Evolutionary conservation across 2,329 filamentous ascomycete species (phyloP).

Genomic region (Amesomyces nigricolor): DNA sequence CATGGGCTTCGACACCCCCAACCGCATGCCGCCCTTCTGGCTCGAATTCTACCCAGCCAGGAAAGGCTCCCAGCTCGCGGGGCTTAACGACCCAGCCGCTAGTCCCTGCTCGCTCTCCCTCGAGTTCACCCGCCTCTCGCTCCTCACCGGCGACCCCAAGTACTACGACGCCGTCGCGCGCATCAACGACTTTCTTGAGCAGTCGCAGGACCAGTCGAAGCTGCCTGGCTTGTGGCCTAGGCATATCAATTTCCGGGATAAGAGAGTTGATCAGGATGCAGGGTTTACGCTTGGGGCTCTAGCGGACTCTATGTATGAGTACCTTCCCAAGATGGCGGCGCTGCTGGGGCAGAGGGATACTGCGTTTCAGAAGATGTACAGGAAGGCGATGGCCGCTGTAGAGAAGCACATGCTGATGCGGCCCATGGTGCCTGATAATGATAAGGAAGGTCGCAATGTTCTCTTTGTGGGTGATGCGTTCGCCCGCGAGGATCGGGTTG

Average conservation of each 20-base stretch:
- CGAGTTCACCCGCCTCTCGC: slow-evolving; percentile 65
- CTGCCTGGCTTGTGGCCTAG: slow-evolving; percentile 74
- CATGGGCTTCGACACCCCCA: slow-evolving; percentile 44
- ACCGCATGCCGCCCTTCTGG: slow-evolving; percentile 49
- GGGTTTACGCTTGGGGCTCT: slow-evolving; percentile 50
- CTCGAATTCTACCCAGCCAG: slow-evolving; percentile 45
- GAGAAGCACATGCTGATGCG: slow-evolving; percentile 62
- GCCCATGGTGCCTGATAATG: slow-evolving; percentile 57
- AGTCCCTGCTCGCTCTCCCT: slow-evolving; percentile 56
- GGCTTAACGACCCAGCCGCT: slow-evolving; percentile 34
- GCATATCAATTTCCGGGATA: slow-evolving; percentile 53
- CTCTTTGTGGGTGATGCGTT: slow-evolving; percentile 48
- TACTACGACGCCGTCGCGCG: slow-evolving; percentile 73
- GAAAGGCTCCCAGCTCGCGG: slow-evolving; percentile 31
- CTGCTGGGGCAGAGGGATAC: slow-evolving; percentile 54
- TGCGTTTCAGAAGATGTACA: slow-evolving; percentile 59
- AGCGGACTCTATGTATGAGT: slow-evolving; percentile 55
- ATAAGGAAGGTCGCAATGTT: slow-evolving; percentile 57
- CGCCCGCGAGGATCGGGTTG: slow-evolving; percentile 24
- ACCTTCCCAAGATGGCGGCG: slow-evolving; percentile 56
- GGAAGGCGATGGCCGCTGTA: slow-evolving; percentile 52
- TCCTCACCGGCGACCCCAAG: slow-evolving; percentile 61
- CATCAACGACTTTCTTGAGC: slow-evolving; percentile 64
- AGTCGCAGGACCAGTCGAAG: slow-evolving; percentile 61
- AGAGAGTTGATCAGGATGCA: slow-evolving; percentile 35